Percentiles rank a stretch among this genome's conserved stretches.
Conservation (phyloP, 306 rosid genomes). For the Ammopiptanthus mongolicus region DNA sequence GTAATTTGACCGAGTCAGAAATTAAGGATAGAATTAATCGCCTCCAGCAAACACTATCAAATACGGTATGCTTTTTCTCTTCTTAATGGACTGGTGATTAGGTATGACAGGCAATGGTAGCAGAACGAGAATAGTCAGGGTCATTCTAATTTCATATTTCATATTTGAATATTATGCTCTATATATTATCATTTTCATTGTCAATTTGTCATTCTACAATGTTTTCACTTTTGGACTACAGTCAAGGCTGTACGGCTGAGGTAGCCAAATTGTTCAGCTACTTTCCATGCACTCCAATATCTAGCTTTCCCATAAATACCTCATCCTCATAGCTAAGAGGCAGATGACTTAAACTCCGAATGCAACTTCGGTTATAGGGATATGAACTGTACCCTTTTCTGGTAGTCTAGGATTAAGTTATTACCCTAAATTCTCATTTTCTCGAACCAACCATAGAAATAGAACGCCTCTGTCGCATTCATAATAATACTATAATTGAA, state of each 20-base stretch:
- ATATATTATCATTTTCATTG: not conserved
- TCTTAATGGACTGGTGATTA: not conserved
- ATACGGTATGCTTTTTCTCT: slow-evolving; percentile 45
- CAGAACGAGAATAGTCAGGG: not conserved
- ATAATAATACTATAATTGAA: not conserved
- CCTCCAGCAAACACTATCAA: slow-evolving; percentile 53
- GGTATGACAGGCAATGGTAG: not conserved
- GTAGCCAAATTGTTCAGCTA: not conserved
- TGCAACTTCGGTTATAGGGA: not conserved
- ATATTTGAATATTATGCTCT: not conserved
- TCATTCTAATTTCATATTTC: not conserved
- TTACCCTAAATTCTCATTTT: not conserved
- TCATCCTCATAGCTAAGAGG: not conserved
- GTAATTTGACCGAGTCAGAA: slow-evolving; percentile 54
- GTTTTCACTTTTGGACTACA: not conserved
- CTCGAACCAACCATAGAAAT: not conserved
- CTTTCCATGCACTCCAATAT: not conserved
- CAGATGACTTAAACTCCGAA: not conserved
- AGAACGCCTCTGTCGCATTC: not conserved
- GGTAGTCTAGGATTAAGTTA: not conserved
- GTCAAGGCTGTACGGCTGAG: not conserved
- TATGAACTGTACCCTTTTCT: not conserved
- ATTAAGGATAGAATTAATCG: slow-evolving; percentile 58
- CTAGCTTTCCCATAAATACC: not conserved
- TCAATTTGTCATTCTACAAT: not conserved